phyloP scores from a whole-genome alignment of 768 basidiomycete species.

The Tricholomella constricta region DNA sequence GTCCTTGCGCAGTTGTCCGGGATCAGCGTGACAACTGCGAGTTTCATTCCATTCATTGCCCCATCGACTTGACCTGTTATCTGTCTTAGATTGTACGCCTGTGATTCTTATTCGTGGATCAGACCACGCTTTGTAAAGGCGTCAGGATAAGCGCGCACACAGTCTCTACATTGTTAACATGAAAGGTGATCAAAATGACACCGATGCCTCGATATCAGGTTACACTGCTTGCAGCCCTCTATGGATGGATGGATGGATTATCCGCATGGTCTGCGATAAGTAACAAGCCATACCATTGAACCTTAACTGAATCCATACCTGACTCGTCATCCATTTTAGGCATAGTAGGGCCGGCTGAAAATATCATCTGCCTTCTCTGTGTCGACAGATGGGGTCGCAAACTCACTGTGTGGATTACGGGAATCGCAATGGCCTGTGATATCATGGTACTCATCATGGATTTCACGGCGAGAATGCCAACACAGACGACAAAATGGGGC shows the following conservation, averaged over 20 bases:
- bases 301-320: neutral
- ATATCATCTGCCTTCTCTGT: conserved; percentile 10
- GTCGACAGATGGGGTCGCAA: conserved; percentile 14
- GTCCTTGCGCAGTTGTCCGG: conserved; percentile 10
- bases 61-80: neutral
- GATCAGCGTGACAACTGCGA: conserved; percentile 8
- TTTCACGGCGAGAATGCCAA: conserved; percentile 3
- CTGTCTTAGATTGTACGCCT: neutral
- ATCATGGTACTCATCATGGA: conserved; percentile 14
- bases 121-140: conserved; percentile 5
- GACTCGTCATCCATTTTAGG: neutral
- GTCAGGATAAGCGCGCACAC: conserved; percentile 7
- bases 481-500: conserved; percentile 6
- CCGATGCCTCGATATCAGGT: neutral
- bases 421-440: conserved; percentile 11
- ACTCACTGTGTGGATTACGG: conserved; percentile 10
- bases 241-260: neutral
- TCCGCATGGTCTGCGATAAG: too few species aligned
- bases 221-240: conserved; percentile 7
- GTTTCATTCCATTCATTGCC: neutral
- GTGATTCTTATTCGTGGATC: neutral
- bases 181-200: neutral
- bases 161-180: neutral
- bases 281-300: too few species aligned
- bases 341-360: conserved; percentile 5